Percentiles rank a stretch among this genome's conserved stretches.
Evolutionary conservation across 345 rosid genomes (phyloP).

Genomic region (Noccaea caerulescens): DNA sequence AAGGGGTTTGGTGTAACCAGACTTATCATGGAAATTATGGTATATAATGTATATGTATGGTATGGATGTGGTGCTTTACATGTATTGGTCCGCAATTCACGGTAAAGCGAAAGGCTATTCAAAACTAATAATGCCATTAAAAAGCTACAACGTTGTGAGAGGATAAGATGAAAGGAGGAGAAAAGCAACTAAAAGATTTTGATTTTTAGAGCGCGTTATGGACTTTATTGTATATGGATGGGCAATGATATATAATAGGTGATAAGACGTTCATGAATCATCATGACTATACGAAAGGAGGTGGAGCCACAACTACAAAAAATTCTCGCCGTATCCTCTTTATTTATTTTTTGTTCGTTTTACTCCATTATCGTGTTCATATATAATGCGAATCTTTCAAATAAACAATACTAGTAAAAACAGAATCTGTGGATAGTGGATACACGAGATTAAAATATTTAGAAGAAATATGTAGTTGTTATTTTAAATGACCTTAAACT

Average conservation of each 20-base stretch:
- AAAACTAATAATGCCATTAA: slow-evolving; percentile 5
- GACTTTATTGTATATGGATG: background rate
- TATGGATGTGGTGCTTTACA: no score
- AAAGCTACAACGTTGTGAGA: slow-evolving; percentile 20
- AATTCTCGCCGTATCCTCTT: slow-evolving; percentile 20
- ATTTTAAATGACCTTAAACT: no score
- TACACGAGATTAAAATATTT: no score
- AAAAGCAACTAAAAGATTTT: slow-evolving; percentile 22
- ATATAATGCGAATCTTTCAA: slow-evolving; percentile 21
- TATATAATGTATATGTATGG: no score
- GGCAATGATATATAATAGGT: slow-evolving; percentile 2
- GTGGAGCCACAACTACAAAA: slow-evolving; percentile 32
- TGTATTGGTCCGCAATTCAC: slow-evolving; percentile 14
- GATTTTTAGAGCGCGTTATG: background rate
- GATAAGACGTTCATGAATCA: slow-evolving; percentile 25
- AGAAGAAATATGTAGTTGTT: no score
- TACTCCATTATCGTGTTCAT: slow-evolving; percentile 27
- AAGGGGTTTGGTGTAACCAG: no score
- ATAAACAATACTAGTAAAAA: background rate
- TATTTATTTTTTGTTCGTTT: slow-evolving; percentile 2
- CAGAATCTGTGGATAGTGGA: no score
- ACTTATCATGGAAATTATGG: no score
- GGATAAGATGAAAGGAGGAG: slow-evolving; percentile 12
- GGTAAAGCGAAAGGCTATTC: slow-evolving; percentile 20
- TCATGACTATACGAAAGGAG: slow-evolving; percentile 29